Base-by-base conservation (phyloP, 1,284 basidiomycete species). In the Leccinum subspadiceum region DNA sequence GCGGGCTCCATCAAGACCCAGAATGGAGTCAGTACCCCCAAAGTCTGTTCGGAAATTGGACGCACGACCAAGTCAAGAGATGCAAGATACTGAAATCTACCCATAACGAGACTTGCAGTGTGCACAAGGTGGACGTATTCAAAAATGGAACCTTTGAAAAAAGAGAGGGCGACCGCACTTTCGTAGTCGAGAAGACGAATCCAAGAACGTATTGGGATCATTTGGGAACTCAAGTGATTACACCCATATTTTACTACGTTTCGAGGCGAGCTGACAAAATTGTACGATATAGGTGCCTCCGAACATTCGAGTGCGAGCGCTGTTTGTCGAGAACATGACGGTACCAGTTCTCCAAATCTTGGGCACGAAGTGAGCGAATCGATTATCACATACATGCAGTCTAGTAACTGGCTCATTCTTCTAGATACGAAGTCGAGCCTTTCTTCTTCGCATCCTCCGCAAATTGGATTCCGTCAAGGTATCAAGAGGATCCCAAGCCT, bases 391-490 rank as follows among this genome's bases (percentile, higher is more conserved):
- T 39, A 20, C 20, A 4, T 15, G 26, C 13, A 24, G 48, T 31
- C 12, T 20, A 10, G 6, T 24, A 17, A 15, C 10, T 4, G 4
- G 22, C 55, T 67, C 54, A 62, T 57, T 52, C 8, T 26, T 24
- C 41, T 51, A 73, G 71, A 48, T 73, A 67, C 46, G 64, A 65
- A n/a, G 63, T 85, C 33, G 84, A 85, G 56, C 84, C 84, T 1
- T 85, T 84, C 69, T 85, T 81, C 64, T 85, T 84, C 63, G 79
- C 84, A 0, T 84, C 82, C 2, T 81, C 83, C 0, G 65, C 77
- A 17, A 81, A 82, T 53, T 81, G 81, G 78, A 85, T 84, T 55
- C 84, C 83, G 1, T 76, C 82, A 2, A 76, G 81, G 57, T 84
- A 83, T 62, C 79, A 82, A 62, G 80, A 82, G 59, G 76, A 79